Evolutionary conservation across 192 early-diverging fungal genomes (phyloP).

Genomic region (Backusella australiensis): DNA sequence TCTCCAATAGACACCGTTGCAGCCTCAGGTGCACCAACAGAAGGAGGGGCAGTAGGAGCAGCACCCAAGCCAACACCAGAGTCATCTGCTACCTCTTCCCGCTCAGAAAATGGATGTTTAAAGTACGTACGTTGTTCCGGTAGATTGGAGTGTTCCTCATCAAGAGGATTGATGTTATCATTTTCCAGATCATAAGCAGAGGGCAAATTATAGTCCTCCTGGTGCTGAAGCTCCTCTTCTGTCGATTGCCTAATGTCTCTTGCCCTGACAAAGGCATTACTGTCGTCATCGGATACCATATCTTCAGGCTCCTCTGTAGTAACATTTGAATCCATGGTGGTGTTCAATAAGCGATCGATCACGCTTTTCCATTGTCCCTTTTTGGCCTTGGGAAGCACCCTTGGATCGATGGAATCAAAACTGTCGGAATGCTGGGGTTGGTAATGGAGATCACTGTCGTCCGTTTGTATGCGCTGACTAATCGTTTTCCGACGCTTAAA

Average conservation of each 20-base stretch:
- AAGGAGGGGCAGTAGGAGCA: not conserved
- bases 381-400: not conserved
- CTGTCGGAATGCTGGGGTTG: not conserved
- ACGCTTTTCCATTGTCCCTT: not conserved
- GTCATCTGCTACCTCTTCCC: not conserved
- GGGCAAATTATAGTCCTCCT: slow-evolving; percentile 9
- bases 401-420: not conserved
- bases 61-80: not conserved
- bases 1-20: not conserved
- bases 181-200: slow-evolving; percentile 14
- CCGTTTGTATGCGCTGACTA: not conserved
- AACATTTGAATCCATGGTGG: not conserved
- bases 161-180: not conserved
- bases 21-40: not conserved
- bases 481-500: slow-evolving; percentile 7
- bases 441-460: not conserved
- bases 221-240: not conserved
- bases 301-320: not conserved
- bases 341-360: not conserved
- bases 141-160: not conserved
- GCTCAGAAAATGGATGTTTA: not conserved
- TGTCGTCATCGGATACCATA: not conserved
- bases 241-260: not conserved
- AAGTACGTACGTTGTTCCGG: not conserved
- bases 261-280: not conserved